Evolutionary conservation across 2,329 filamentous ascomycete species (phyloP), one percentile per base, ranked within the genome.

Genomic region (Cladosporium oxysporum): DNA sequence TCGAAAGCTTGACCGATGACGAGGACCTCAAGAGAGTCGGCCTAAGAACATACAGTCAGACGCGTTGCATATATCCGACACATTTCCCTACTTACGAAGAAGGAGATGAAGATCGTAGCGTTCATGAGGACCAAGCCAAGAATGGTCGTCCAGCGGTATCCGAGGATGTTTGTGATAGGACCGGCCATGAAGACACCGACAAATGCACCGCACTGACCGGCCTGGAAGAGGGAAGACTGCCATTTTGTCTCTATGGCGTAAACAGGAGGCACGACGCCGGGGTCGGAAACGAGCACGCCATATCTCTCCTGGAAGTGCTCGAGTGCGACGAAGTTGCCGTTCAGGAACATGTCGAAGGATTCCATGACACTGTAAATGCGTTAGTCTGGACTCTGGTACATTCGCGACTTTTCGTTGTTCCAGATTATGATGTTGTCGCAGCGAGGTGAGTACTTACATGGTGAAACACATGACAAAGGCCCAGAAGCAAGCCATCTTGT

Each of bases 271-370:
- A 33, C 50, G 3, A 53, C 60, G 35, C 61, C 61, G 18, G 61
- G 61, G 14, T 63, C 61, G 10, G 61, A 63, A 1, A 3, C 67
- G 41, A 5, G 68, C 28, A 84, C 76, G 69, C 85, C 85, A 69
- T 79, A 87, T 5, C 77, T 69, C 0, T 79, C 1, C 57, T 72
- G 76, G 75, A 87, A 87, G 33, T 69, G 59, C 23, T 75, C 58
- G 10, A 82, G 77, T 64, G 85, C 84, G 35, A 87, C 77, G 74
- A 87, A 87, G 63, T 83, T 82, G 57, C 83, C 82, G 73, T 83
- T 86, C 26, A 87, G 75, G 79, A 87, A 87, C 68, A 87, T 82
- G 74, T 81, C 81, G 79, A 85, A 88, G 3, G 84, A 83, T 73
- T 87, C 85, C 85, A 87, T 87, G 67, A 86, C 84, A 84, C 69